A percentile compares a stretch with the other conserved stretches of the same genome.
Conservation (phyloP, 2,329 filamentous ascomycete genomes). For the Leptographium galeiforme region DNA sequence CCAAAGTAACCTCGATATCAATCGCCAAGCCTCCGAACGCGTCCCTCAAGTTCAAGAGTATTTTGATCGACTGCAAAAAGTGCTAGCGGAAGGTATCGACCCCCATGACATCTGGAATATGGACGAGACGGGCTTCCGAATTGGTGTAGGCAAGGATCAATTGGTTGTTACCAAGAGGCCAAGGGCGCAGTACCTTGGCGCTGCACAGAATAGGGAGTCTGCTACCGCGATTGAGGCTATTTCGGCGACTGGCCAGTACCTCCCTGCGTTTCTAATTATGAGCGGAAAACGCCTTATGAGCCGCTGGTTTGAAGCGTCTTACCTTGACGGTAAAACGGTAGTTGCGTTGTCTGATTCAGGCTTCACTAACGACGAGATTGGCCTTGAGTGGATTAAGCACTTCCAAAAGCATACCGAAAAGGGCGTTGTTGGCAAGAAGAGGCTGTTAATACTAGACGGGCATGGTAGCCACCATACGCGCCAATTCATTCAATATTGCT, state of each 20-base stretch:
- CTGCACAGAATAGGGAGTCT: not conserved
- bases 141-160: not conserved
- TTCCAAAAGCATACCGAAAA: not conserved
- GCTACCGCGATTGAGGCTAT: not conserved
- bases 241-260: not conserved
- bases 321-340: not conserved
- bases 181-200: not conserved
- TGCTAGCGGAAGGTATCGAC: not conserved
- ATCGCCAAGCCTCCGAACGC: not conserved
- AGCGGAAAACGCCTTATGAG: not conserved
- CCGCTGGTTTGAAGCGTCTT: no score
- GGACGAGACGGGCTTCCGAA: not conserved
- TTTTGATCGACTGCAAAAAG: not conserved
- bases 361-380: not conserved
- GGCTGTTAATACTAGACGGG: not conserved
- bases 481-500: not conserved
- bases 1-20: not conserved
- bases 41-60: not conserved
- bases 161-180: not conserved
- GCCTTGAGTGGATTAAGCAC: not conserved
- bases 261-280: not conserved
- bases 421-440: not conserved
- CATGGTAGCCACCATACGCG: not conserved
- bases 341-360: not conserved
- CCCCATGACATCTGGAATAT: not conserved